These are phyloP conservation scores for Coniochaeta ligniaria DNA, from an alignment of 2,329 filamentous ascomycete species.

Conservation along the genomic window DNA sequence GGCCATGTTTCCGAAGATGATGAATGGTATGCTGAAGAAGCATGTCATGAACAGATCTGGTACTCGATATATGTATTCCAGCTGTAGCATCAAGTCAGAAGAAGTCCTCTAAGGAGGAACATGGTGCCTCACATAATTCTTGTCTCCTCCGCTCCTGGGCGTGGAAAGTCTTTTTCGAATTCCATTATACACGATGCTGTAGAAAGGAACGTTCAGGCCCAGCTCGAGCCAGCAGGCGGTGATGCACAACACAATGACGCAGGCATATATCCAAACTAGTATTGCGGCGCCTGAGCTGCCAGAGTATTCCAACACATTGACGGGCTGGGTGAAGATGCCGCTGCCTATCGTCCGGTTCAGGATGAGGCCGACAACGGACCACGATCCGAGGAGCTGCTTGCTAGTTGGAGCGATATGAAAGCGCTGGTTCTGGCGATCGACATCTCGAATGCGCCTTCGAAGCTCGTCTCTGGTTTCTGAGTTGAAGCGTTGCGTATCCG, in stretches of 20 bases:
- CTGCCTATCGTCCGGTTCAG: slow-evolving; percentile 9
- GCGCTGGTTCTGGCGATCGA: background rate
- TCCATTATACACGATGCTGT: slow-evolving; percentile 15
- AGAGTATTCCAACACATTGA: slow-evolving; percentile 5
- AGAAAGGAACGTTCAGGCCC: slow-evolving; percentile 24
- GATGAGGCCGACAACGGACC: slow-evolving; percentile 8
- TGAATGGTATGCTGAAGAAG: slow-evolving; percentile 27
- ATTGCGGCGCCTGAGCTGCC: slow-evolving; percentile 13
- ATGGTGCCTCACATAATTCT: slow-evolving; percentile 25
- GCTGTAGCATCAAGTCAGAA: slow-evolving; percentile 12
- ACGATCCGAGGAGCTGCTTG: slow-evolving; percentile 9
- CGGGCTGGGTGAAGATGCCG: slow-evolving; percentile 12
- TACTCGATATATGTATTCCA: slow-evolving; percentile 26
- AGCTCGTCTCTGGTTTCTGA: background rate
- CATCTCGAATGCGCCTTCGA: background rate
- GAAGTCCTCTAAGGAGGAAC: background rate
- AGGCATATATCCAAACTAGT: slow-evolving; percentile 20
- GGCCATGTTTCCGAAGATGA: slow-evolving; percentile 29
- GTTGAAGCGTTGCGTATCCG: background rate
- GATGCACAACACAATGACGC: slow-evolving; percentile 13
- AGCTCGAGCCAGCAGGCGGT: slow-evolving; percentile 22
- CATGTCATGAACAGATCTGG: slow-evolving; percentile 25
- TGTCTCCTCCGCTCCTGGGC: slow-evolving; percentile 29
- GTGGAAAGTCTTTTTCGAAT: slow-evolving; percentile 15
- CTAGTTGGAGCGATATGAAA: background rate